Evolutionary conservation across 2,329 filamentous ascomycete genomes (phyloP), one percentile per base, ranked within the genome.

Genomic region (Beauveria bassiana): DNA sequence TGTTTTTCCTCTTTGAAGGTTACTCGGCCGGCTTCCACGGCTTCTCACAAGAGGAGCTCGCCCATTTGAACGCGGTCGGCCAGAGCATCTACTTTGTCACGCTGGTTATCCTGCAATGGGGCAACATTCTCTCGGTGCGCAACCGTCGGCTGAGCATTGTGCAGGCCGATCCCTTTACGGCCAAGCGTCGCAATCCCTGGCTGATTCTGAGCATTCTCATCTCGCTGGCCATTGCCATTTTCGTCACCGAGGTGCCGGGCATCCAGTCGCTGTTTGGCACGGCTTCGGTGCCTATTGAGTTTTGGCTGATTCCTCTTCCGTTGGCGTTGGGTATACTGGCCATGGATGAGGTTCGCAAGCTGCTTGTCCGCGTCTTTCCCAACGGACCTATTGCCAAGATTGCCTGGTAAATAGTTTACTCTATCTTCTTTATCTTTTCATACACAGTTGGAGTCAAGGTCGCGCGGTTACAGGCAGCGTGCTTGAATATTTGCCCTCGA

Each of bases 11-110:
- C 0, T 83, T 80, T 46, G 78, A 81, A 52, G 71, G 71, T 0
- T 83, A 80, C 68, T 64, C 71, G 0, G 78, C 73, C 1, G 80
- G 80, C 3, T 82, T 80, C 65, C 75, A 78, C 62, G 80, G 79
- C 0, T 81, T 82, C 69, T 74, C 75, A 0, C 50, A 70, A 10
- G 78, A 72, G 5, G 64, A 82, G 64, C 73, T 83, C 3, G 73
- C 66, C 1, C 65, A 76, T 22, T 81, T 82, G 72, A 82, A 81
- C 69, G 74, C 72, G 59, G 74, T 74, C 0, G 80, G 78, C 3
- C 79, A 82, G 65, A 74, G 77, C 49, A 77, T 84, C 6, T 84
- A 83, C 69, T 84, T 84, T 61, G 78, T 83, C 12, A 80, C 77
- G 0, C 72, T 83, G 1, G 79, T 83, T 0, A 75, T 83, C 43